Evolutionary conservation across 23 red algal species (phyloP), one percentile per base, ranked within the genome.

Genomic region (Gracilaria domingensis): DNA sequence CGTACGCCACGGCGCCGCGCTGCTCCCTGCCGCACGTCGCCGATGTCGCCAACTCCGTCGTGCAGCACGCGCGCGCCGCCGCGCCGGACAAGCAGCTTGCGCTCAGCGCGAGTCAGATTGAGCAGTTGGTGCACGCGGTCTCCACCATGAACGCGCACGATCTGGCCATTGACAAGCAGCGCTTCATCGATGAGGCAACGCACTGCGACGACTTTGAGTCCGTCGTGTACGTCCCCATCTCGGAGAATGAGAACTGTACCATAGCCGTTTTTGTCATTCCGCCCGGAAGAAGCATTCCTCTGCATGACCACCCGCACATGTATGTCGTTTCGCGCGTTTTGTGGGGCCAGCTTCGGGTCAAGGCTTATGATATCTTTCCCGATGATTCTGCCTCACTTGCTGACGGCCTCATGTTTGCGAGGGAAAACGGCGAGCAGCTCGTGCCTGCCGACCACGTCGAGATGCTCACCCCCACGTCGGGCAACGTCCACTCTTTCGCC

Each of bases 301-400:
- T 95, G 59, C 93, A 95, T 83, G 93, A 95, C 55, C 93, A 95
- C 51, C 79, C 79, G 25, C 57, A 82, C 32, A 95, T 89, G 93
- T 84, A 69, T 23, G 93, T 93, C 44, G 65, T 87, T 2, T 86
- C 90, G 23, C 65, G 73, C 8, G 90, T 93, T 8, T 34, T 93
- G 18, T 93, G 79, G 79, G 90, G 90, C 4, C 37, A 56, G 18
- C 40, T 93, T 12, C 23, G 84, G 18, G 45, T 92, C 47, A 69
- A 72, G 4, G 65, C 61, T 14, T 92, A 73, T 76, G 90, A 93
- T 8, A 75, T 93, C 14, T 62, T 36, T 53, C 62, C 83, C 0
- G 23, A 30, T n/a, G 83, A 74, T 16, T 66, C 79, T 21, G 42
- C n/a, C 55, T n/a, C 21, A 12, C 56, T 83, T 24, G 8, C 79